A percentile compares a stretch with the other conserved stretches of the same genome.
Evolutionary conservation across 192 early-diverging fungal species (phyloP).

Genomic region (Rhizoclosmatium globosum): DNA sequence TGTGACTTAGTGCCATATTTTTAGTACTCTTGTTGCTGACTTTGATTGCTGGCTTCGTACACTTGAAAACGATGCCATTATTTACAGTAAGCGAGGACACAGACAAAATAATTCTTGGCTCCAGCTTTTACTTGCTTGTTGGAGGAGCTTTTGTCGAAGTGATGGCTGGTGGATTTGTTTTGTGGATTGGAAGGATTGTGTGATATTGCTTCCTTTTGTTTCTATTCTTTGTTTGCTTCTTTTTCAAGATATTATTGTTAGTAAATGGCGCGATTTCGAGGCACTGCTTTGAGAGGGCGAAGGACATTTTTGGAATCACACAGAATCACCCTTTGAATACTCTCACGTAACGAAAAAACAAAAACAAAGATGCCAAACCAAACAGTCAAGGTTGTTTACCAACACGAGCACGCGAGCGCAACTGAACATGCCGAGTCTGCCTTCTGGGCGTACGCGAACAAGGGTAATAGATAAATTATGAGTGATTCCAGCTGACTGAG

Average conservation of each 20-base stretch:
- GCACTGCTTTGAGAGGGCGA: too few relatives aligned
- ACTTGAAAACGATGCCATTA: background rate
- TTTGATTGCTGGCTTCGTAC: background rate
- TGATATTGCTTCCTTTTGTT: too few relatives aligned
- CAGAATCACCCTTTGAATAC: background rate
- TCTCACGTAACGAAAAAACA: background rate
- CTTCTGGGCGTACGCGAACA: constrained; percentile 33
- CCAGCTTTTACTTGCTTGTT: background rate
- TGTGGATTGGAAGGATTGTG: too few relatives aligned
- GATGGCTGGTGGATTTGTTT: too few relatives aligned
- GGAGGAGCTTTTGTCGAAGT: background rate
- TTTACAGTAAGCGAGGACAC: constrained; percentile 4
- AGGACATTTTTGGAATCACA: too few relatives aligned
- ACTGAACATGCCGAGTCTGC: constrained; percentile 1
- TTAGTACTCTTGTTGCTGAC: too few relatives aligned
- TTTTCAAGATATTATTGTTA: background rate
- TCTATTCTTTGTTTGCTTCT: too few relatives aligned
- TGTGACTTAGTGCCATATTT: too few relatives aligned
- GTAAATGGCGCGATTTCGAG: too few relatives aligned
- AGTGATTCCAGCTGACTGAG: background rate
- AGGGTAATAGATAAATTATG: too few relatives aligned
- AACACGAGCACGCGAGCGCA: background rate
- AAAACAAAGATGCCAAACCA: constrained; percentile 33
- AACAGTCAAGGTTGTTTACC: constrained; percentile 29
- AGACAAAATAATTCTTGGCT: background rate